A percentile compares a stretch with the other conserved stretches of the same genome.
Evolutionary conservation across 306 rosid species (phyloP).

Genomic region (Dalbergia oliveri): DNA sequence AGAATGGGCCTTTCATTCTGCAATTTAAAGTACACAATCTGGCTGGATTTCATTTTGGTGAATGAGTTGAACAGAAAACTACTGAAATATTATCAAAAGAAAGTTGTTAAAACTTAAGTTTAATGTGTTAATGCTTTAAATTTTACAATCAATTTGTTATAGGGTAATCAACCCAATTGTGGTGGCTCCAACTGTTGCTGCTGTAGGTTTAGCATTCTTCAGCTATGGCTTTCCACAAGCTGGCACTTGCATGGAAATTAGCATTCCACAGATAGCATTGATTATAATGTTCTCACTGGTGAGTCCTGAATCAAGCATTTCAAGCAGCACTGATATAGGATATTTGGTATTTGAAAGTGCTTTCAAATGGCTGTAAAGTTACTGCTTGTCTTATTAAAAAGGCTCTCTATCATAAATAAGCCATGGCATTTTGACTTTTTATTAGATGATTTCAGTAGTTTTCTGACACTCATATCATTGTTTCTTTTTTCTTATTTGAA

Average conservation of each 20-base stretch:
- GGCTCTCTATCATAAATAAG: neutral
- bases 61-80: constrained; percentile 14
- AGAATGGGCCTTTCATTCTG: neutral
- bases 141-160: constrained; percentile 37
- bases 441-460: constrained; percentile 34
- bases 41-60: constrained; percentile 4
- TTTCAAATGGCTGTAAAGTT: neutral
- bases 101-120: constrained; percentile 10
- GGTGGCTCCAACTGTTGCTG: constrained; percentile 90
- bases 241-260: constrained; percentile 87
- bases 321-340: constrained; percentile 11
- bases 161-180: constrained; percentile 88
- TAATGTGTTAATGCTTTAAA: constrained; percentile 27
- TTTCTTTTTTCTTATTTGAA: constrained; percentile 39
- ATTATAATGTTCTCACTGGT: constrained; percentile 80
- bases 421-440: neutral
- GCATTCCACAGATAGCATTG: constrained; percentile 76
- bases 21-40: neutral
- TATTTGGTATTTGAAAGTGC: neutral
- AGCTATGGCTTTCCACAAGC: constrained; percentile 92
- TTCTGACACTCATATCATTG: constrained; percentile 24
- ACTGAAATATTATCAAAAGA: constrained; percentile 1
- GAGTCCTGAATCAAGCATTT: constrained; percentile 36
- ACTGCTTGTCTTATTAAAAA: neutral
- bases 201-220: constrained; percentile 85